phyloP scores from a whole-genome alignment of 2,329 filamentous ascomycete genomes.

The Emericellopsis atlantica region DNA sequence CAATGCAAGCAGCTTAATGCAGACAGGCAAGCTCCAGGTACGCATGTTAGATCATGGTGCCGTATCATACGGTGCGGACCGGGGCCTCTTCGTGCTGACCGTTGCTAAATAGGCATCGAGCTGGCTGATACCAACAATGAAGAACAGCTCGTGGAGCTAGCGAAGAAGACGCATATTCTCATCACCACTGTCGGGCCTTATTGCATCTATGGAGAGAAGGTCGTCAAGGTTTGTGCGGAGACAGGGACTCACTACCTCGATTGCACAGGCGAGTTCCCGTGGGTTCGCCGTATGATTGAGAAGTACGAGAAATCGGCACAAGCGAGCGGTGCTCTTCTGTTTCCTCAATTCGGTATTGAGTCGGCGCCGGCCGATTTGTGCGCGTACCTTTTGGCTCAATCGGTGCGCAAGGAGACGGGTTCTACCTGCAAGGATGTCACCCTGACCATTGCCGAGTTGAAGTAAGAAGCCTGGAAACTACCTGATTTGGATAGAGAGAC shows the following conservation, averaged over 20 bases:
- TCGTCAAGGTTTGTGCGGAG: slow-evolving; percentile 49
- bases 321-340: slow-evolving; percentile 41
- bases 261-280: slow-evolving; percentile 47
- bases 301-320: slow-evolving; percentile 43
- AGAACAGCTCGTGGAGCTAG: slow-evolving; percentile 31
- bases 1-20: slow-evolving; percentile 55
- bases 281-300: slow-evolving; percentile 44
- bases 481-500: neutral
- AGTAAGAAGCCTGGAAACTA: slow-evolving; percentile 12
- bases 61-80: too few species aligned
- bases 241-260: slow-evolving; percentile 53
- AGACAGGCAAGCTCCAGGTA: slow-evolving; percentile 61
- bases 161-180: slow-evolving; percentile 42
- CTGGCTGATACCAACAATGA: slow-evolving; percentile 33
- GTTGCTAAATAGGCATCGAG: slow-evolving; percentile 33
- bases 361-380: slow-evolving; percentile 49
- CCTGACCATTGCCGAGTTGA: slow-evolving; percentile 31
- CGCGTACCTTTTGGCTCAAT: slow-evolving; percentile 38
- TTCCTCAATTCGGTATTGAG: slow-evolving; percentile 51
- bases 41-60: slow-evolving; percentile 5
- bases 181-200: slow-evolving; percentile 51
- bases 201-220: slow-evolving; percentile 39
- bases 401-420: slow-evolving; percentile 34
- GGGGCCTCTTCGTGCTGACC: neutral
- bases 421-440: slow-evolving; percentile 39